Percentiles rank a stretch among this genome's conserved stretches.
phyloP scores from a whole-genome alignment of 768 basidiomycete species.

The Lentinus tigrinus region DNA sequence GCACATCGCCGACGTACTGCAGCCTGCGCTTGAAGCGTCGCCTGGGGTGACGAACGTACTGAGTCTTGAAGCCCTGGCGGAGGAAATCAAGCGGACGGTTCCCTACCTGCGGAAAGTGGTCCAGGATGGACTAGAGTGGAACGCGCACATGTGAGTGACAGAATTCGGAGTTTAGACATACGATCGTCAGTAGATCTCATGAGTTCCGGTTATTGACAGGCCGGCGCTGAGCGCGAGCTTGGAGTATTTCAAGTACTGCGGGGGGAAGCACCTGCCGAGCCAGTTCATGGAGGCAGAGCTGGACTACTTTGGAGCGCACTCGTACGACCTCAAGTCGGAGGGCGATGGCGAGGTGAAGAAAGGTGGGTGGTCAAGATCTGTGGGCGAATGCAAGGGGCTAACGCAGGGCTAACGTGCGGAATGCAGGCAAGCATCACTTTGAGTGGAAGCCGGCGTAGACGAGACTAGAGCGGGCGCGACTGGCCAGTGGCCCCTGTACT shows the following conservation, averaged over 20 bases:
- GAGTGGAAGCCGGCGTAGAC: conserved; percentile 24
- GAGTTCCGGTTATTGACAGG: neutral
- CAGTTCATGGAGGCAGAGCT: conserved; percentile 23
- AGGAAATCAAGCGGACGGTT: conserved; percentile 15
- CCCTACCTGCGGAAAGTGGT: conserved; percentile 12
- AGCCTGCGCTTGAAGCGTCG: conserved; percentile 17
- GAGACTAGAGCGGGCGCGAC: conserved; percentile 14
- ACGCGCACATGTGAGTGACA: conserved; percentile 18
- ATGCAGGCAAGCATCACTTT: conserved; percentile 20
- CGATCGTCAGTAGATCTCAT: neutral
- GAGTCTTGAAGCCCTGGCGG: conserved; percentile 10
- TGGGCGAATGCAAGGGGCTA: neutral
- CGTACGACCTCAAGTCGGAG: conserved; percentile 20
- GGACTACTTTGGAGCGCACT: conserved; percentile 24
- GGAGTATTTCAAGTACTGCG: conserved; percentile 25
- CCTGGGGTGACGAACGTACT: conserved; percentile 13
- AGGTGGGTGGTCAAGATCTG: conserved; percentile 6
- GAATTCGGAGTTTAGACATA: neutral
- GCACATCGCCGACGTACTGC: conserved; percentile 19
- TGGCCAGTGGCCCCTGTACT: neutral
- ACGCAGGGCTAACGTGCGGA: neutral
- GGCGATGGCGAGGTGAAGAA: conserved; percentile 21
- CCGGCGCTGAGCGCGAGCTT: conserved; percentile 23
- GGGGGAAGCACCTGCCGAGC: conserved; percentile 20
- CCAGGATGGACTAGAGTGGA: conserved; percentile 13